Evolutionary conservation across 78 protist species (phyloP).

Genomic region (Protostelium mycophagum): DNA sequence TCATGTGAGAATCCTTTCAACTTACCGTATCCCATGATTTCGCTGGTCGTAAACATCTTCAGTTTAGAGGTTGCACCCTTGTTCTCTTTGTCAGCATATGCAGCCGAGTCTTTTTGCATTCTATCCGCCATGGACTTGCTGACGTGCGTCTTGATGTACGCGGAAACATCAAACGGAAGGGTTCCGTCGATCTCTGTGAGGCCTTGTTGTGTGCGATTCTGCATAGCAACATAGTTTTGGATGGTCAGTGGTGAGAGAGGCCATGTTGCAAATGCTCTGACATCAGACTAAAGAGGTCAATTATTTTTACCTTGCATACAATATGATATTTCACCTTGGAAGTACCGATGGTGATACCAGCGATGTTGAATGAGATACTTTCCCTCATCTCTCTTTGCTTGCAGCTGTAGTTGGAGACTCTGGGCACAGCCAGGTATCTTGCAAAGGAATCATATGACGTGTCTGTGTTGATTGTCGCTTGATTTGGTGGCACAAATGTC

Average conservation of each 20-base stretch:
- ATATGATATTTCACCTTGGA: neutral
- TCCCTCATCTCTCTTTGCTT: neutral
- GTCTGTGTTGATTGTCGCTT: neutral
- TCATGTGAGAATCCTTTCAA: too few relatives aligned
- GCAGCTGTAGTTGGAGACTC: neutral
- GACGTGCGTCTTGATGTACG: neutral
- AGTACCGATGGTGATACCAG: neutral
- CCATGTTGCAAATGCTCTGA: neutral
- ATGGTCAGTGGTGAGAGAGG: neutral
- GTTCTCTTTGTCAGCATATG: neutral
- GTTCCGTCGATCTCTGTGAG: neutral
- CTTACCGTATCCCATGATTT: neutral
- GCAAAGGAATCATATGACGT: neutral
- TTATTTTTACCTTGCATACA: too few relatives aligned
- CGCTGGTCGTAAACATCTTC: neutral
- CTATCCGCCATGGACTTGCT: neutral
- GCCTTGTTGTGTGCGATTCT: neutral
- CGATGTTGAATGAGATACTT: neutral
- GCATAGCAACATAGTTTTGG: neutral
- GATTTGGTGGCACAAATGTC: neutral
- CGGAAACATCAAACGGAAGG: neutral
- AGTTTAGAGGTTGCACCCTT: neutral
- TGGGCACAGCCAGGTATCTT: neutral
- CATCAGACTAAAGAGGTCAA: neutral
- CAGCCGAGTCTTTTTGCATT: neutral